phyloP scores from a whole-genome alignment of 306 rosid species.

The Abrus precatorius region DNA sequence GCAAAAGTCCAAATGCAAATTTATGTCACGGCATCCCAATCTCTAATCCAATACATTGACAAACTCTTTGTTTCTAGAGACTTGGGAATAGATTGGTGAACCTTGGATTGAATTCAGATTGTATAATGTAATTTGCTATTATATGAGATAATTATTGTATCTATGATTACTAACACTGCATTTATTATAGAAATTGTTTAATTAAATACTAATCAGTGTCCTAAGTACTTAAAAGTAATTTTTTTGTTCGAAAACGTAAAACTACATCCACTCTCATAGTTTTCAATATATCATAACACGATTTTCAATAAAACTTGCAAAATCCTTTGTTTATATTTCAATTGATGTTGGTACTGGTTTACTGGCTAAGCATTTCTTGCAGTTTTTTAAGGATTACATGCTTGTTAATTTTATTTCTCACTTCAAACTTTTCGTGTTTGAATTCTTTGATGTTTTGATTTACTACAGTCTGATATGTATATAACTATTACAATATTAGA shows the following conservation, averaged over 20 bases:
- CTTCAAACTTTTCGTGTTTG: background rate
- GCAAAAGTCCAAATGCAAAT: constrained; percentile 82
- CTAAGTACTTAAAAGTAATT: too few relatives aligned
- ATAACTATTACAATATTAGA: background rate
- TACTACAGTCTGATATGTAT: background rate
- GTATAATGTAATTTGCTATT: constrained; percentile 36
- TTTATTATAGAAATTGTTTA: constrained; percentile 34
- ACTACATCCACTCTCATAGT: too few relatives aligned
- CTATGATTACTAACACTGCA: constrained; percentile 11
- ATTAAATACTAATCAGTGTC: too few relatives aligned
- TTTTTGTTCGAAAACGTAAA: too few relatives aligned
- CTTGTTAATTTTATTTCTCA: background rate
- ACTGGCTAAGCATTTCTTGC: background rate
- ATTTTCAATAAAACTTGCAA: too few relatives aligned
- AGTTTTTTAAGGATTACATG: background rate
- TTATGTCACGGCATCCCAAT: constrained; percentile 67
- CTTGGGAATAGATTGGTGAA: constrained; percentile 91
- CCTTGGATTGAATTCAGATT: constrained; percentile 41
- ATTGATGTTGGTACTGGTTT: constrained; percentile 11
- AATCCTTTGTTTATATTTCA: constrained; percentile 28
- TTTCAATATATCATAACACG: too few relatives aligned
- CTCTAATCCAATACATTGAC: constrained; percentile 76
- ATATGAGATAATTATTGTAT: constrained; percentile 26
- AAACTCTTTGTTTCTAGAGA: constrained; percentile 77
- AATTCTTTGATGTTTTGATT: background rate